A percentile compares a stretch with the other conserved stretches of the same genome.
These are phyloP conservation scores for Rhodotorula taiwanensis DNA, from an alignment of 768 basidiomycete genomes.

Conservation along the genomic window DNA sequence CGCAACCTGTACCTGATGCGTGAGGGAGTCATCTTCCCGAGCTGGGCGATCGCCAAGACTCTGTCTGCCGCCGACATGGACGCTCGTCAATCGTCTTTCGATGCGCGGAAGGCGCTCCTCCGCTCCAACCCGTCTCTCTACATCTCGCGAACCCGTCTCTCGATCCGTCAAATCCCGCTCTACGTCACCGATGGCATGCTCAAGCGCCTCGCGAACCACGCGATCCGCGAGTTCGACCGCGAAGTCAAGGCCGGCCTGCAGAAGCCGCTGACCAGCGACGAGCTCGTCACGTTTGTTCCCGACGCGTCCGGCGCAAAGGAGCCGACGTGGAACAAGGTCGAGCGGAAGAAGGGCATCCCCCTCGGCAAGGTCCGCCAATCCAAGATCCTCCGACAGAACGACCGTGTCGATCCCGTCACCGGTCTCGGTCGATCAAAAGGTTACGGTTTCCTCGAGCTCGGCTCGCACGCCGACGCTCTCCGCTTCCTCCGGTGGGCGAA, in stretches of 20 bases:
- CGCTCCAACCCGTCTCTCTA: conserved; percentile 88
- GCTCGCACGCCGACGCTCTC: conserved; percentile 78
- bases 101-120: conserved; percentile 71
- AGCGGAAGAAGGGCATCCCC: conserved; percentile 46
- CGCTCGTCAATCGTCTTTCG: conserved; percentile 75
- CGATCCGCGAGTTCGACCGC: conserved; percentile 66
- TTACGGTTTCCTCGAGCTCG: conserved; percentile 91
- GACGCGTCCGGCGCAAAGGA: conserved; percentile 41
- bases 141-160: conserved; percentile 88
- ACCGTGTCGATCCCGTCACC: conserved; percentile 80
- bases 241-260: conserved; percentile 64
- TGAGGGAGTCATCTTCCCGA: conserved; percentile 92
- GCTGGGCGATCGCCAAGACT: conserved; percentile 66
- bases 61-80: conserved; percentile 72
- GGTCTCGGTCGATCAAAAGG: conserved; percentile 84
- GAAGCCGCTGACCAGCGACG: conserved; percentile 61
- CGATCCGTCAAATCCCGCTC: conserved; percentile 82
- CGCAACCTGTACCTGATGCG: conserved; percentile 90
- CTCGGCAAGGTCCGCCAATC: conserved; percentile 67
- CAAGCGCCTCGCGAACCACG: conserved; percentile 77
- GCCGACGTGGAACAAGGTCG: conserved; percentile 35
- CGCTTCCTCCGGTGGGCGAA: conserved; percentile 90
- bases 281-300: conserved; percentile 51
- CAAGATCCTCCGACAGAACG: conserved; percentile 83
- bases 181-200: conserved; percentile 84